These are phyloP conservation scores for Conticribra weissflogii DNA, from an alignment of 108 stramenopile genomes.

Conservation along the genomic window DNA sequence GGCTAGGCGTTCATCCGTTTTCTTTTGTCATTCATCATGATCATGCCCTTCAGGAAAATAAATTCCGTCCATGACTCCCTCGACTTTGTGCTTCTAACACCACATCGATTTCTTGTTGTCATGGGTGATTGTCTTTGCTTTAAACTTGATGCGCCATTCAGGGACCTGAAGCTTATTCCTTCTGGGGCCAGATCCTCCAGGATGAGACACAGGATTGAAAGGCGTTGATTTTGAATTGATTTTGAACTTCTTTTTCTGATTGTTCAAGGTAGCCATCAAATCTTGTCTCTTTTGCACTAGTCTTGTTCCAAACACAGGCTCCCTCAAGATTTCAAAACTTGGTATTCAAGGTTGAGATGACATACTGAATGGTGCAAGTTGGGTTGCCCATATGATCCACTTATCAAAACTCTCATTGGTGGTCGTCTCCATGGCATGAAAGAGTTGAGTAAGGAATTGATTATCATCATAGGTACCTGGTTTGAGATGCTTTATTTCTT, in stretches of 20 bases:
- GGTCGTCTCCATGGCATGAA: conserved; percentile 3
- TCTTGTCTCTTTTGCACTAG: not conserved
- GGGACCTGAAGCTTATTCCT: not conserved
- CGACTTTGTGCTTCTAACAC: conserved; percentile 2
- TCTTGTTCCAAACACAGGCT: not conserved
- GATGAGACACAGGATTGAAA: too few species aligned
- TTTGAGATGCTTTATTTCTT: conserved; percentile 10
- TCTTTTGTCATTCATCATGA: conserved; percentile 8
- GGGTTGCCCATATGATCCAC: not conserved
- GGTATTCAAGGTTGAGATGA: not conserved
- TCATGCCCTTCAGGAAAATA: conserved; percentile 18
- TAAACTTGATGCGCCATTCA: not conserved
- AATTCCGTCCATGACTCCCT: not conserved
- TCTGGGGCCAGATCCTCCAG: not conserved
- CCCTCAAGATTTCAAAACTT: not conserved
- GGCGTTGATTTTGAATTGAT: not conserved
- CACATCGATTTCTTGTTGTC: not conserved
- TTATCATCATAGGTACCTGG: conserved; percentile 4
- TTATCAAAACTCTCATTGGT: conserved; percentile 5
- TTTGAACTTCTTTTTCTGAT: not conserved
- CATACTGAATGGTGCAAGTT: conserved; percentile 1
- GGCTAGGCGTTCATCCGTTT: not conserved
- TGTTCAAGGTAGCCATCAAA: not conserved
- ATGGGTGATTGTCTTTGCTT: conserved; percentile 2
- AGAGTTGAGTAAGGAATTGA: conserved; percentile 14